Conservation (phyloP, 495 filamentous ascomycete genomes). For the Talaromyces adpressus region DNA sequence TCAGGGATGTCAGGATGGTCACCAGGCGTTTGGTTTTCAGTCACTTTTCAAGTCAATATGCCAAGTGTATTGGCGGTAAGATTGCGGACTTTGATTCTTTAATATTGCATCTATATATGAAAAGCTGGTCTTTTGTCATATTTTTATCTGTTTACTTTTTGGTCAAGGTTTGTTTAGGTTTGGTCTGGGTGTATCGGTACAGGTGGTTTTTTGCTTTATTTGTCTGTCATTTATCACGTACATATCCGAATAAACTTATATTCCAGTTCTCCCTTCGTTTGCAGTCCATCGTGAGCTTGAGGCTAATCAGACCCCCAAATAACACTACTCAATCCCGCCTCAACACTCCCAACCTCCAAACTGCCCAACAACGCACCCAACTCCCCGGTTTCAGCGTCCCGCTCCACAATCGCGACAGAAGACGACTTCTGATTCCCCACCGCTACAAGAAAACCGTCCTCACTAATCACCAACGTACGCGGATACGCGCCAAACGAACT, state of each 20-base stretch:
- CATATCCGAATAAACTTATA: not conserved
- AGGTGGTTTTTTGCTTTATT: not conserved
- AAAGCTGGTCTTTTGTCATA: constrained; percentile 3
- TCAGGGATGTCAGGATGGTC: not conserved
- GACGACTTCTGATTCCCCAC: constrained; percentile 54
- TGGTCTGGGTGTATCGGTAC: not conserved
- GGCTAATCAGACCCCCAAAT: constrained; percentile 39
- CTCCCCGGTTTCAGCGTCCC: constrained; percentile 48
- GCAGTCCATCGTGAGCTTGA: not conserved
- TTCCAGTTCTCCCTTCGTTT: not conserved
- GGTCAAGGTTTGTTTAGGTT: not conserved
- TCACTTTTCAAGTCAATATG: not conserved
- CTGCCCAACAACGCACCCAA: constrained; percentile 44
- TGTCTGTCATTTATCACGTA: not conserved
- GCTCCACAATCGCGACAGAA: constrained; percentile 52
- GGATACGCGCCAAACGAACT: constrained; percentile 54
- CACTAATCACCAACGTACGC: constrained; percentile 60
- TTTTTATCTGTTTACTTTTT: not conserved
- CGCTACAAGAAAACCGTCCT: constrained; percentile 51
- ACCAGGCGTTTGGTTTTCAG: not conserved
- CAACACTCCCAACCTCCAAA: constrained; percentile 24
- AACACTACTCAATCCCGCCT: constrained; percentile 45
- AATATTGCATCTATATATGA: constrained; percentile 1
- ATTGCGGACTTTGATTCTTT: not conserved
- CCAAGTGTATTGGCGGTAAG: not conserved